Evolutionary conservation across 2,329 filamentous ascomycete species (phyloP).

Genomic region (Botryotinia narcissicola): DNA sequence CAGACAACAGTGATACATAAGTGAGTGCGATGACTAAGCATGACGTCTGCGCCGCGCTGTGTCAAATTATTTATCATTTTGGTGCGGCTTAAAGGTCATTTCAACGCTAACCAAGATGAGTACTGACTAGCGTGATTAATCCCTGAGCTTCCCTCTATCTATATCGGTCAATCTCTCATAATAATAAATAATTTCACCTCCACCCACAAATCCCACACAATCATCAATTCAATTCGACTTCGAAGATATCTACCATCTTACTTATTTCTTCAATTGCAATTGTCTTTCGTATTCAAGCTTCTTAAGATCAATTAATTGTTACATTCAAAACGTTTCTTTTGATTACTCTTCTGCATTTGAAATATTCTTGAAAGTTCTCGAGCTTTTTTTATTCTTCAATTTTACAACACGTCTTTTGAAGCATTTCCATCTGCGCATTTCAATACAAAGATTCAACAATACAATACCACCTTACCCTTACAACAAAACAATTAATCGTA

Average conservation of each 20-base stretch:
- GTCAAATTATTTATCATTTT: neutral
- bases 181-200: neutral
- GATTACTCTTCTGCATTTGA: neutral
- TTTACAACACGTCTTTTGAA: neutral
- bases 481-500: neutral
- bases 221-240: neutral
- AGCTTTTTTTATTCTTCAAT: neutral
- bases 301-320: neutral
- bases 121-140: conserved; percentile 1
- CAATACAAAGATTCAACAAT: neutral
- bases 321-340: neutral
- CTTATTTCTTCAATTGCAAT: neutral
- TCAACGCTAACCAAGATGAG: neutral
- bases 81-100: neutral
- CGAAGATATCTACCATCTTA: neutral
- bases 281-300: neutral
- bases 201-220: neutral
- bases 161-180: neutral
- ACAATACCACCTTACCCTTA: neutral
- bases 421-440: neutral
- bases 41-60: neutral
- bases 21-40: neutral
- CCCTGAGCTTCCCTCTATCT: neutral
- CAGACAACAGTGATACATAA: neutral
- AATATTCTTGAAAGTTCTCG: conserved; percentile 3